Base-by-base conservation (phyloP, 176 grass and related monocot species). In the Carex scoparia region DNA sequence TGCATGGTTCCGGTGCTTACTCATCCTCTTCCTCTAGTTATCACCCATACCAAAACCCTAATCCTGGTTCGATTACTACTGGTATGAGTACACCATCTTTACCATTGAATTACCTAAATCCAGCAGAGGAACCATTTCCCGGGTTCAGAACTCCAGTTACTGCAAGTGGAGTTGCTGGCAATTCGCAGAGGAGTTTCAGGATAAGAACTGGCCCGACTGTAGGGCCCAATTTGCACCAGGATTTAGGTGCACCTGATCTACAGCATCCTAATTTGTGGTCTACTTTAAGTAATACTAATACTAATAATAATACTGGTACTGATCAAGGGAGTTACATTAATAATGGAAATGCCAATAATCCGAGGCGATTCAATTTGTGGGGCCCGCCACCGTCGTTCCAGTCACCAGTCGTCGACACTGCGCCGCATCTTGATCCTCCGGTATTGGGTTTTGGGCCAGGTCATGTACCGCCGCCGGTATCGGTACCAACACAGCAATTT, bases 331-430 rank as follows among this genome's bases (percentile, higher is more conserved):
- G 51, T 64, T 54, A 67, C 13, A 69, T 31, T 83, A 83, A 69
- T 56, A 83, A 83, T 56, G 65, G 65, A 9, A 67, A 37, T 83
- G 46, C 67, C 28, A 66, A 33, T 83, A 83, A 69, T 37, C 12
- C 30, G 62, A 83, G 81, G 64, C 44, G 81, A 66, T 83, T 83
- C 63, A 83, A 67, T 69, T 31, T 83, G 12, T 83, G 81, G 81
- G 81, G 81, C 44, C 81, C 61, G 2, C 38, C 81, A 83, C 81
- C 61, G 1, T 54, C 49, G 1, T 83, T 67, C 42, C 40, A 30
- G 18, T 67, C 81, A 35, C 38, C 81, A 33, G 30, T 79, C 14
- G 30, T 79, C 3, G 51, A 58, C 14, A 35, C 74, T 10, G 53
- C 27, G 3, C 63, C 42, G 1, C 59, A 53, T 83, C 81, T 55